Evolutionary conservation across 169 alveolate species (phyloP).

Genomic region (Eimeria falciformis): DNA sequence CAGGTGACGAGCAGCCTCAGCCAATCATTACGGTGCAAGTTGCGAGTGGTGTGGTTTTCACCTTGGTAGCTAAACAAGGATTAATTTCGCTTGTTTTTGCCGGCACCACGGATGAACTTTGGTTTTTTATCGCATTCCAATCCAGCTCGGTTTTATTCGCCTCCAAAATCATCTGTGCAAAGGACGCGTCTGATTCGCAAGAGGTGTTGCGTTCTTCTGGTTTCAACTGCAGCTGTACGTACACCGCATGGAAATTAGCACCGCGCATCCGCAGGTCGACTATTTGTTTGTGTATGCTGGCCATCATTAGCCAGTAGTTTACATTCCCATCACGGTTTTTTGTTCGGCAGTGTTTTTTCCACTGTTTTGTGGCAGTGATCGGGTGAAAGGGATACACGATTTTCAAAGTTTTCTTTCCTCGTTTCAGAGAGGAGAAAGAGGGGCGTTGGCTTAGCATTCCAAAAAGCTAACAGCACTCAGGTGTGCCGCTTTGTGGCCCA

Average conservation of each 20-base stretch:
- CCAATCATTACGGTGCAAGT: not conserved
- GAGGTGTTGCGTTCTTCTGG: not conserved
- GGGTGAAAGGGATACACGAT: not conserved
- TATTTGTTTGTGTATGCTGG: not conserved
- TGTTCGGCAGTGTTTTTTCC: not conserved
- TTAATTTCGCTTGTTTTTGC: not conserved
- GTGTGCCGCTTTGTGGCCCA: not conserved
- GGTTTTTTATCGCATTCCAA: not conserved
- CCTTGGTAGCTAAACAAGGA: no score
- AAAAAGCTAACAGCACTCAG: not conserved
- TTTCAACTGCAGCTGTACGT: not conserved
- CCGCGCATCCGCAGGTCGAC: not conserved
- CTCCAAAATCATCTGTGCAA: no score
- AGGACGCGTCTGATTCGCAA: no score
- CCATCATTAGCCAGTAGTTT: not conserved
- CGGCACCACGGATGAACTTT: not conserved
- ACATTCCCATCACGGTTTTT: not conserved
- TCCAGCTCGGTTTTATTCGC: not conserved
- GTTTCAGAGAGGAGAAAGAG: not conserved
- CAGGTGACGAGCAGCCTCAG: not conserved
- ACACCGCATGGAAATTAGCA: not conserved
- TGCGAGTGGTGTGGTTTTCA: no score
- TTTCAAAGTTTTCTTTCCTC: not conserved
- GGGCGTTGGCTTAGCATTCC: not conserved
- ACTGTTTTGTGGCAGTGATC: not conserved